phyloP scores from a whole-genome alignment of 768 basidiomycete species.

The Mycena maculata region DNA sequence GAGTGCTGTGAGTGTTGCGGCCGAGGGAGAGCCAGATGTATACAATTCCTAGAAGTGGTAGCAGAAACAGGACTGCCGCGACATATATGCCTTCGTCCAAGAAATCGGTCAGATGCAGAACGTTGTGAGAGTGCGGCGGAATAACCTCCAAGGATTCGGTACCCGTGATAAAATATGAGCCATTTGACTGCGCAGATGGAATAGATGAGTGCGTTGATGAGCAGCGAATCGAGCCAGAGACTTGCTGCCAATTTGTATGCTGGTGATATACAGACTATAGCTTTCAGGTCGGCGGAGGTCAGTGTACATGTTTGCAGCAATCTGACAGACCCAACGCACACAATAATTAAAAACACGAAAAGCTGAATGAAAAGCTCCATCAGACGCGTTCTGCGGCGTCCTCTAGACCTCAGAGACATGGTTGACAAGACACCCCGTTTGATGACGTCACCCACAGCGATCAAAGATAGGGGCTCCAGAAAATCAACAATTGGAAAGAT shows the following conservation, averaged over 20 bases:
- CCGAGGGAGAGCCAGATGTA: conserved; percentile 49
- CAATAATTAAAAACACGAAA: conserved; percentile 22
- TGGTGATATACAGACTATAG: conserved; percentile 10
- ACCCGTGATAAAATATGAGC: conserved; percentile 23
- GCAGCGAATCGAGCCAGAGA: neutral
- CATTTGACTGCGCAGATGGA: conserved; percentile 16
- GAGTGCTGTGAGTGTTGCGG: conserved; percentile 49
- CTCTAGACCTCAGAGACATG: neutral
- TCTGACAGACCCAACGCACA: conserved; percentile 1
- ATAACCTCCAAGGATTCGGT: conserved; percentile 22
- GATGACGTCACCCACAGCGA: conserved; percentile 14
- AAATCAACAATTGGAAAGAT: too few relatives aligned
- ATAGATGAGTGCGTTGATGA: neutral
- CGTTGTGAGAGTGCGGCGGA: neutral
- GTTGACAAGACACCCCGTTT: neutral
- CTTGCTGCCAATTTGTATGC: conserved; percentile 27
- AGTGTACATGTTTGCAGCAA: neutral
- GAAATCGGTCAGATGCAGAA: neutral
- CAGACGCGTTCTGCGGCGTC: conserved; percentile 4
- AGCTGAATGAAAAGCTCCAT: conserved; percentile 15
- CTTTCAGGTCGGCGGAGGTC: neutral
- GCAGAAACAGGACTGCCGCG: conserved; percentile 39
- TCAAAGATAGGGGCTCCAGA: too few relatives aligned
- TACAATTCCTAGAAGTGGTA: conserved; percentile 42
- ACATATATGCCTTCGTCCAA: conserved; percentile 46